These are phyloP conservation scores for Senna tora DNA, from an alignment of 306 rosid species.

Conservation along the genomic window DNA sequence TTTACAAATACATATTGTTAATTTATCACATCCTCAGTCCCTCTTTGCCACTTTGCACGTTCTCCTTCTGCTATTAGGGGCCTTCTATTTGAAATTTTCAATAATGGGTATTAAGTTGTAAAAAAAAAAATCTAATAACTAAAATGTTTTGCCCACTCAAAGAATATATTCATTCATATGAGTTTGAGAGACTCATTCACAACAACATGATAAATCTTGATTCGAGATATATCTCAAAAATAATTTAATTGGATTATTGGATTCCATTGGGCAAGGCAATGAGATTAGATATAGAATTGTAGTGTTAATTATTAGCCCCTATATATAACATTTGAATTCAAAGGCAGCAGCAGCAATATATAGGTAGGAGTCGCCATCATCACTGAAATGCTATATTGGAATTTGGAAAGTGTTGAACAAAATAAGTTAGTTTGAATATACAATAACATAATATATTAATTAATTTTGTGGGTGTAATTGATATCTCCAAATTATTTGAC, in stretches of 20 bases:
- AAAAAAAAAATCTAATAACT: too few relatives aligned
- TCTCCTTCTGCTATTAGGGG: conserved; percentile 45
- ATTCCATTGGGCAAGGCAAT: conserved; percentile 47
- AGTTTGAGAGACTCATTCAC: too few relatives aligned
- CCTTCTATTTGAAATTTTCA: conserved; percentile 1
- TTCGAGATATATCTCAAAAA: too few relatives aligned
- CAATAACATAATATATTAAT: not conserved
- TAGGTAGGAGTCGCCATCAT: conserved; percentile 49
- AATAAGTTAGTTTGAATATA: conserved; percentile 32
- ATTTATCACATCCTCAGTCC: conserved; percentile 36
- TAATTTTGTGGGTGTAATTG: conserved; percentile 20
- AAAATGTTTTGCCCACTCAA: too few relatives aligned
- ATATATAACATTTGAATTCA: conserved; percentile 49
- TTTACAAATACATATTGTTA: too few relatives aligned
- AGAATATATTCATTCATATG: too few relatives aligned
- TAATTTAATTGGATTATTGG: conserved; percentile 35
- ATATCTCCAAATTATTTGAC: conserved; percentile 25
- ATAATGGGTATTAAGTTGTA: too few relatives aligned
- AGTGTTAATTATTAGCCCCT: conserved; percentile 31
- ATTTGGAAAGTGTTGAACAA: conserved; percentile 40
- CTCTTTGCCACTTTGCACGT: conserved; percentile 51
- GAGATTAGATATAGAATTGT: conserved; percentile 28
- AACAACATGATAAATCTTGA: too few relatives aligned
- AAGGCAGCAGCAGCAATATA: conserved; percentile 19
- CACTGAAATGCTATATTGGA: conserved; percentile 32